Conservation (phyloP, 371 early-diverging fungal species). For the Entomophthora muscae region DNA sequence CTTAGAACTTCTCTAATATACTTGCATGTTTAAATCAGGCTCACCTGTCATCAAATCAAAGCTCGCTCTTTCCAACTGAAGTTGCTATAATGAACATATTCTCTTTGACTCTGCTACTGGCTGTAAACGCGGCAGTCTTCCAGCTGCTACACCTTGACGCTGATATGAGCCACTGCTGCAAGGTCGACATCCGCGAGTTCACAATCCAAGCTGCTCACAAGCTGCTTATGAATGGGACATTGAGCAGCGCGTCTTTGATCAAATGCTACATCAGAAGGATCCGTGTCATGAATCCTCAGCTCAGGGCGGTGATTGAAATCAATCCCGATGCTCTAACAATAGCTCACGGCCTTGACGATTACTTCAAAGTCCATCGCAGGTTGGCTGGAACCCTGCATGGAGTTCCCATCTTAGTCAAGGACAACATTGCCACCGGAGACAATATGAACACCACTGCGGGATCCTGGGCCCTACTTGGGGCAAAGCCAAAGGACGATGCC, state of each 20-base stretch:
- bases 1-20: no score
- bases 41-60: no score
- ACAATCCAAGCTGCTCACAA: not conserved
- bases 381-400: constrained; percentile 10
- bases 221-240: not conserved
- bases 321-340: constrained; percentile 9
- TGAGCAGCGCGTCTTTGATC: not conserved
- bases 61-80: no score
- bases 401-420: constrained; percentile 13
- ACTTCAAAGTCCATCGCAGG: not conserved
- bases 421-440: constrained; percentile 17
- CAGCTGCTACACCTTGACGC: not conserved
- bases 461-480: constrained; percentile 4
- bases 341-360: constrained; percentile 9
- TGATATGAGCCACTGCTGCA: not conserved
- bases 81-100: no score
- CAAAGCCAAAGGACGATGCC: constrained; percentile 4
- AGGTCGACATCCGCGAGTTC: not conserved
- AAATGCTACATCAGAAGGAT: constrained; percentile 11
- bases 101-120: no score
- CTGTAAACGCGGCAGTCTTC: no score
- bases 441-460: constrained; percentile 18
- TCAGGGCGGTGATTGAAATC: constrained; percentile 11
- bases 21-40: no score
- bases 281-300: constrained; percentile 7